Evolutionary conservation across 345 rosid genomes (phyloP), one percentile per base, ranked within the genome.

Genomic region (Corymbia maculata): DNA sequence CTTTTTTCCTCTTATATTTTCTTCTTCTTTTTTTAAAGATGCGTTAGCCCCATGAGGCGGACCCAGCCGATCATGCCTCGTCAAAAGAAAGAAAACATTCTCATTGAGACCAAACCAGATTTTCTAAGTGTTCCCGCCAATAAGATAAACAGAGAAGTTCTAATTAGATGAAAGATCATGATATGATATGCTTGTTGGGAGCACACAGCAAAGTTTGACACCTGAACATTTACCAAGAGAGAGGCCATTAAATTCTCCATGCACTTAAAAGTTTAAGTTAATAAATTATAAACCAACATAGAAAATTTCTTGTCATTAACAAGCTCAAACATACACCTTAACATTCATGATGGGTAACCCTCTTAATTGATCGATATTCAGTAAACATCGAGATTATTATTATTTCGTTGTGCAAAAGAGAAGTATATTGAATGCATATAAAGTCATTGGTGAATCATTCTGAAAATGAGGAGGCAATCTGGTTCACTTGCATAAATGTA

Each of bases 1-100:
- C 3, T 3, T 0, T 0, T 0, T 17, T 19, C 21, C 19, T 53
- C 21, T 53, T 53, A 9, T 7, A 22, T 16, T 53, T 17, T 53
- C 59, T 53, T 53, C 59, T 21, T 53, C 42, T 36, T 53, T 17
- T 1, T 53, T 0, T 53, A 21, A 53, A 53, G 59, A 53, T 53
- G 21, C 10, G 59, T 0, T 55, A 24, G 26, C 59, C 59, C 59
- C 59, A 0, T 0, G 59, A 55, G 59, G 59, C 21, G 59, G 26
- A 55, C 26, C 19, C 21, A 55, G 59, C 26, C 59, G 2, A 55
- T 55, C 59, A 21, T 55, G 59, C 59, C 59, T 55, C 59, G 14
- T 59, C 66, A 26, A 59, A 59, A 26, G 66, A 24, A 59, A n/a
- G 66, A 59, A 59, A 57, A 57, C 57, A 53, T 24, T 28, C 64